Conservation (phyloP, 768 basidiomycete species). For the Ephemerocybe angulata region DNA sequence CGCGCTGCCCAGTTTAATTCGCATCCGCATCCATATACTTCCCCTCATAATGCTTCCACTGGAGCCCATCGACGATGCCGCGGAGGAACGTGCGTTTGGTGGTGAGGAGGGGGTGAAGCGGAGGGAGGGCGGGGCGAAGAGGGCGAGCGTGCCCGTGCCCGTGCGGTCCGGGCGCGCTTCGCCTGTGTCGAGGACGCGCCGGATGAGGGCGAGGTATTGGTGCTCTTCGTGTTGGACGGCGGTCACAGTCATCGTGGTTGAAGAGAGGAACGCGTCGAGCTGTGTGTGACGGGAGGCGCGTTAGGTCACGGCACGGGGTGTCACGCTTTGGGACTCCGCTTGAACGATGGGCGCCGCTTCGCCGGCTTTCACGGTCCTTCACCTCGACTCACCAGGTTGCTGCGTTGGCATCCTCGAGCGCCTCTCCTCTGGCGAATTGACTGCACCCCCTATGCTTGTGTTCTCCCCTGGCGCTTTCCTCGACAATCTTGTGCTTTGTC, state of each 20-base stretch:
- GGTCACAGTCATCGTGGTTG: constrained; percentile 1
- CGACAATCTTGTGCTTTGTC: too few species aligned
- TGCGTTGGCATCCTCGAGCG: too few species aligned
- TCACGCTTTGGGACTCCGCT: too few species aligned
- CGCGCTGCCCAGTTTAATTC: constrained; percentile 79
- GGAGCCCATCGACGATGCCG: constrained; percentile 91
- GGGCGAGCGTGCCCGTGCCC: constrained; percentile 87
- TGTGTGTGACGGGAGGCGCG: too few species aligned
- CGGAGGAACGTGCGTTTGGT: constrained; percentile 93
- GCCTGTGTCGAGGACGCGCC: constrained; percentile 69
- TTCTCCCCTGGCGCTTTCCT: too few species aligned
- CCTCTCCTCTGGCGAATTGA: too few species aligned
- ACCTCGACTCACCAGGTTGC: too few species aligned
- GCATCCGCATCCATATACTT: constrained; percentile 69
- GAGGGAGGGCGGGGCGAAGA: constrained; percentile 88
- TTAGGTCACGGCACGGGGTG: too few species aligned
- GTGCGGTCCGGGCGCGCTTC: constrained; percentile 86
- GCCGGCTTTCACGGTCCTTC: too few species aligned
- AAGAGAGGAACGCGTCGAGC: too few species aligned
- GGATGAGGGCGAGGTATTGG: constrained; percentile 85
- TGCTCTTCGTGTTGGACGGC: constrained; percentile 66
- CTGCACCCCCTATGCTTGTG: too few species aligned
- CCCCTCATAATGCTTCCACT: constrained; percentile 95
- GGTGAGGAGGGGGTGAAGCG: constrained; percentile 91
- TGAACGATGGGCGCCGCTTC: too few species aligned